Evolutionary conservation across 441 rosid species (phyloP), one percentile per base, ranked within the genome.

Genomic region (Codiaeum variegatum): DNA sequence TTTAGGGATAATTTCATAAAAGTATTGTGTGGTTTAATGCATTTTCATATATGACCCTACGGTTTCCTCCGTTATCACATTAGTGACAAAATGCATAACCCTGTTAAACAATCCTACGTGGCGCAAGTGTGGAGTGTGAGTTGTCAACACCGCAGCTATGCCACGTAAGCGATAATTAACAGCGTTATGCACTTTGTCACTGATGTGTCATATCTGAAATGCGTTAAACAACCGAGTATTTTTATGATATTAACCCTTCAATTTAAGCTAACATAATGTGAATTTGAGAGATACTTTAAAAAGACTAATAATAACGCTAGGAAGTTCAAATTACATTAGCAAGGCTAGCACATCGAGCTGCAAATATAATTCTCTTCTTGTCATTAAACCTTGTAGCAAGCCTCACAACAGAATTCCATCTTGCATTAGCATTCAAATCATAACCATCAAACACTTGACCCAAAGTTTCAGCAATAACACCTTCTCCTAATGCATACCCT

Each of bases 401-500:
- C 72, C 83, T 79, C 74, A 81, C 73, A 71, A 86, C 85, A 6
- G 90, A 86, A 49, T 67, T 62, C 91, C 92, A 86, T 84, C 89
- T 84, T 5, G 83, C 85, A 86, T 87, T 87, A 16, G 81, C 86
- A 81, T 77, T 85, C 82, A 86, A 70, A 75, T 81, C 86, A 83
- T 80, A 80, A 1, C 87, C 88, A 60, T 63, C 78, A 65, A 73
- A 87, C 72, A 77, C 82, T 49, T 81, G 77, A 26, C 74, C 77
- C 70, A 87, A 52, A 51, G 83, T 78, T 62, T 90, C 91, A 75
- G 93, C 87, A 78, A 88, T 80, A 52, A 88, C 85, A 75, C 89
- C 93, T 71, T 84, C 96, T 38, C 87, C 85, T 52, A 90, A 85
- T 23, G 86, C 86, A 77, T 86, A 90, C 51, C 74, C 87, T 16